These are phyloP conservation scores for Incumbomyces lentus DNA, from an alignment of 2,329 filamentous ascomycete genomes.

Conservation along the genomic window DNA sequence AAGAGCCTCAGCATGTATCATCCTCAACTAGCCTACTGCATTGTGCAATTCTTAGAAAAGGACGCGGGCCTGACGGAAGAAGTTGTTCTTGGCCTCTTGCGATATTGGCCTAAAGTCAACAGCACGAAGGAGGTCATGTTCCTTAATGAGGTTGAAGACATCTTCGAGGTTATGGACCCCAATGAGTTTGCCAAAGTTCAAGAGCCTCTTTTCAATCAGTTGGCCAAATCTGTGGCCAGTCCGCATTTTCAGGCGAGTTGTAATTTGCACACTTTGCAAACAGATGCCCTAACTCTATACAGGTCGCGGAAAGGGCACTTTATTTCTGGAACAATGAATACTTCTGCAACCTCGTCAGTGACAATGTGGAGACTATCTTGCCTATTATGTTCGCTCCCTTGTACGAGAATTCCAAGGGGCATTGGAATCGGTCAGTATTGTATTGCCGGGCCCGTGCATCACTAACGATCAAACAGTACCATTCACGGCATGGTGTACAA, in stretches of 20 bases:
- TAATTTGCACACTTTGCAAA: not conserved
- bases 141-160: conserved; percentile 96
- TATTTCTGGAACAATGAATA: conserved; percentile 99
- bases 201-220: conserved; percentile 90
- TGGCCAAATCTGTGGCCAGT: conserved; percentile 95
- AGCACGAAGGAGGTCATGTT: conserved; percentile 99
- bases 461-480: conserved; percentile 51
- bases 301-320: conserved; percentile 86
- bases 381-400: conserved; percentile 98
- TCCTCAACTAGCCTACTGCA: conserved; percentile 94
- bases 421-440: conserved; percentile 80
- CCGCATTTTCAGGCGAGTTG: conserved; percentile 76
- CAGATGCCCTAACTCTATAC: conserved; percentile 1
- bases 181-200: conserved; percentile 98
- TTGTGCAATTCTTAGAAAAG: conserved; percentile 97
- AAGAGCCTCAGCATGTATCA: conserved; percentile 99
- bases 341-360: conserved; percentile 97
- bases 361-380: conserved; percentile 96
- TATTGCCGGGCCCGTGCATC: conserved; percentile 1
- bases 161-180: conserved; percentile 99
- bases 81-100: conserved; percentile 82
- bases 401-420: conserved; percentile 97
- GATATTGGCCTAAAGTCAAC: conserved; percentile 99
- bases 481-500: conserved; percentile 99
- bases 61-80: conserved; percentile 95